Evolutionary conservation across 306 rosid species (phyloP), one percentile per base, ranked within the genome.

Genomic region (Cucumis melo): DNA sequence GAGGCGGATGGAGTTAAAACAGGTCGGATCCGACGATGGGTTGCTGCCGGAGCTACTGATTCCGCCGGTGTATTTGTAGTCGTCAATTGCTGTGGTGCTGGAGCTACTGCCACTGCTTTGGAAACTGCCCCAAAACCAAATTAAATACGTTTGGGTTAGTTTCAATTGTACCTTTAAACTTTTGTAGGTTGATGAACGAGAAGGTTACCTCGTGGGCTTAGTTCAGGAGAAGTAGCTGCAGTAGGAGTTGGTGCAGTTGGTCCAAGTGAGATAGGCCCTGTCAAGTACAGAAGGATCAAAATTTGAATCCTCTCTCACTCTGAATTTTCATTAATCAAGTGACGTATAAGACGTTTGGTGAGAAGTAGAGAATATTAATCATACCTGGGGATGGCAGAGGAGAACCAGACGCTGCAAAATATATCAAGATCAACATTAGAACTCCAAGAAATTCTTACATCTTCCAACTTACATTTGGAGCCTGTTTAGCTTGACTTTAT

Each of bases 351-450:
- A 57, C 5, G 1, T 59, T 24, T 23, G 64, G 11, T 23, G 51
- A 66, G 17, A 66, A 66, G 32, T 20, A 41, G 71, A 36, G 71
- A 36, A 64, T 15, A 73, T 59, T 7, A 21, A 70, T 14, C 20
- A n/a, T 89, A 91, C 94, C 94, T 78, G 91, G 87, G 66, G 87
- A 87, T 56, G 95, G 83, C 50, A 89, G 73, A n/a, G 95, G 91
- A 76, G 85, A 34, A 34, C 79, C 86, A 42, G 91, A 10, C 48
- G 92, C 95, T 89, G 88, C 82, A 80, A 82, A 63, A 57, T 36
- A 44, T 61, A 79, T 48, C 42, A 71, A 74, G 10, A 24, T 46
- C 17, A 76, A 20, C 7, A 10, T 24, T 24, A 71, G 7, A 48
- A 48, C 51, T 66, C 73, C 39, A 65, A 6, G 56, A 51, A 51